These are phyloP conservation scores for Deinandra increscens DNA, from an alignment of 129 eudicot genomes.

Conservation along the genomic window DNA sequence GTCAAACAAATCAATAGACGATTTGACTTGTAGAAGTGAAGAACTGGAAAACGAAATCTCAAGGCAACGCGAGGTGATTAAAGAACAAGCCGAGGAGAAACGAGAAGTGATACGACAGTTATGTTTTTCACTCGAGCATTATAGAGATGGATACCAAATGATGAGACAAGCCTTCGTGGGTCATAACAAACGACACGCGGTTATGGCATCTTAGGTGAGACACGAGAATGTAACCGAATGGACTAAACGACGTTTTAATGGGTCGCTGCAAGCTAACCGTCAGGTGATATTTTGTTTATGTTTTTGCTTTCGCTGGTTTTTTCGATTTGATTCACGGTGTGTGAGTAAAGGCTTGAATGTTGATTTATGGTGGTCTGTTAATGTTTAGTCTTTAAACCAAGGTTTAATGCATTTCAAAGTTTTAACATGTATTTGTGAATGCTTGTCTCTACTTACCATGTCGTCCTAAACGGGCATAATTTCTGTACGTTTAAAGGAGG, in stretches of 20 bases:
- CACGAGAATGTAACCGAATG: no score
- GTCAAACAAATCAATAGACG: constrained; percentile 36
- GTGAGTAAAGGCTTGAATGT: no score
- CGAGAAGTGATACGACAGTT: constrained; percentile 84
- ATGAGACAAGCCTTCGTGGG: constrained; percentile 56
- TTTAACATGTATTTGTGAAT: no score
- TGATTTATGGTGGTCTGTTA: no score
- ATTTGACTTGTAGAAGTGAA: constrained; percentile 35
- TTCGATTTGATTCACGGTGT: no score
- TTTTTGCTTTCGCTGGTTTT: neutral
- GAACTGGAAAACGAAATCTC: constrained; percentile 55
- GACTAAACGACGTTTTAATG: neutral
- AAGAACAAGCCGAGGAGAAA: constrained; percentile 80
- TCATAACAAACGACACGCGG: constrained; percentile 46
- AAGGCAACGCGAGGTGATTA: constrained; percentile 40
- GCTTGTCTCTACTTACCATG: no score
- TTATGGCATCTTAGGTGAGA: constrained; percentile 29
- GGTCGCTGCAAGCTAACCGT: neutral
- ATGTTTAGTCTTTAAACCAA: no score
- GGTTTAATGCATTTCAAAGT: no score
- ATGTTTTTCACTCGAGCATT: constrained; percentile 82
- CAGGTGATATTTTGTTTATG: neutral
- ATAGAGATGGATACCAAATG: constrained; percentile 59
- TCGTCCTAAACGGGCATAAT: no score
- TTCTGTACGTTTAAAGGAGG: no score